Conservation (phyloP, 805 yeast genomes). For the Zygosaccharomyces bisporus region DNA sequence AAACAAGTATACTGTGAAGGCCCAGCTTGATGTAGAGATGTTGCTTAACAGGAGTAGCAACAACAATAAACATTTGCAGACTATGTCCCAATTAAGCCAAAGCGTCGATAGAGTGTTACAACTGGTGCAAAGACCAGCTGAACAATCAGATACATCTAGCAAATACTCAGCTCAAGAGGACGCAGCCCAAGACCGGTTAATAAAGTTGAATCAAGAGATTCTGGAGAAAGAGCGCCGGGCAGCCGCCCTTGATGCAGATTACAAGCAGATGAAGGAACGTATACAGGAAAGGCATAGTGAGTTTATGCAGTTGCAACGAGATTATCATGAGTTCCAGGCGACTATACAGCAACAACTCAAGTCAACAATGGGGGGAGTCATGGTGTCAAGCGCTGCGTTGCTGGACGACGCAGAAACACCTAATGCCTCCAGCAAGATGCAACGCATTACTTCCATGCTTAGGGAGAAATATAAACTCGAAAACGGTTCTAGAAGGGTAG, state of each 20-base stretch:
- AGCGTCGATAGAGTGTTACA: slow-evolving; percentile 12
- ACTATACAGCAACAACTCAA: slow-evolving; percentile 5
- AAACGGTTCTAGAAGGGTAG: slow-evolving; percentile 6
- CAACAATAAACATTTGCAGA: slow-evolving; percentile 19
- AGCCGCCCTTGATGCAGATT: slow-evolving; percentile 8
- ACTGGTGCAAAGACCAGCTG: slow-evolving; percentile 6
- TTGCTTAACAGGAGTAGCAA: slow-evolving; percentile 16
- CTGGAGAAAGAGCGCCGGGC: slow-evolving; percentile 12
- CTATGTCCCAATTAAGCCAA: slow-evolving; percentile 14
- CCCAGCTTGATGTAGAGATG: slow-evolving; percentile 17
- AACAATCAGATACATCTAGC: slow-evolving; percentile 5
- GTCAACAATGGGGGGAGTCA: slow-evolving; percentile 3
- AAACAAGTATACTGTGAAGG: slow-evolving; percentile 12
- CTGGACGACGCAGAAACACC: slow-evolving; percentile 8
- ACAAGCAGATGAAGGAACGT: slow-evolving; percentile 2
- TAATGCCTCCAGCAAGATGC: slow-evolving; percentile 4
- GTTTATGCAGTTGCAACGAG: slow-evolving; percentile 6
- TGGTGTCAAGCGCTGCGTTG: slow-evolving; percentile 6
- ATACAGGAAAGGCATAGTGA: slow-evolving; percentile 3
- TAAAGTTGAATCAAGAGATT: slow-evolving; percentile 4
- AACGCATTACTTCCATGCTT: slow-evolving; percentile 6
- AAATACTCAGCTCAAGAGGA: not conserved
- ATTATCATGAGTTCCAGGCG: slow-evolving; percentile 6
- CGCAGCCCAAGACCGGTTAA: slow-evolving; percentile 3
- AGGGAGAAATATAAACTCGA: slow-evolving; percentile 4